phyloP scores from a whole-genome alignment of 2,329 filamentous ascomycete genomes.

The Trichoderma guizhouense region DNA sequence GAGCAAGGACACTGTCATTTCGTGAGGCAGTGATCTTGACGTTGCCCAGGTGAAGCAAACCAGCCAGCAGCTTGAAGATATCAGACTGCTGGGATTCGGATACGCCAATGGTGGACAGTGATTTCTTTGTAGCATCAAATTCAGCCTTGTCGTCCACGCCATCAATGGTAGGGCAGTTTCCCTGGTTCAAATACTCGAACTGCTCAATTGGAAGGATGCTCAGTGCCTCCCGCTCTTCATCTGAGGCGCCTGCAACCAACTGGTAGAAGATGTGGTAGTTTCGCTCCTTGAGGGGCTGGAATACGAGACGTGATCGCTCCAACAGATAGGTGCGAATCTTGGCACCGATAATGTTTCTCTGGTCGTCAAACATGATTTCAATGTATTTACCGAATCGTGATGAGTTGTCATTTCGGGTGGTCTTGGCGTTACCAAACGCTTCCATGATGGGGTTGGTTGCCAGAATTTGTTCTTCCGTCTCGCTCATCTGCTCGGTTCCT shows the following conservation, averaged over 20 bases:
- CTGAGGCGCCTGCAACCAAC: constrained; percentile 85
- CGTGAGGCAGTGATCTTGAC: constrained; percentile 91
- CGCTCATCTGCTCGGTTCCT: constrained; percentile 81
- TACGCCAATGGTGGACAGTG: constrained; percentile 85
- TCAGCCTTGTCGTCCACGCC: constrained; percentile 95
- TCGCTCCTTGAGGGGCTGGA: constrained; percentile 93
- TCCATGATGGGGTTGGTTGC: constrained; percentile 99
- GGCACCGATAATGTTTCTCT: constrained; percentile 94
- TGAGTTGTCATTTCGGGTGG: constrained; percentile 98
- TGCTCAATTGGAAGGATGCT: constrained; percentile 79
- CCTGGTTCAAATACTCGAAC: constrained; percentile 95
- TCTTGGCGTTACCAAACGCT: constrained; percentile 98
- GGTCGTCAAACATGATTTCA: constrained; percentile 97
- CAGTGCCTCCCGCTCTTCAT: constrained; percentile 76
- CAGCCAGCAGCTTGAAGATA: constrained; percentile 88
- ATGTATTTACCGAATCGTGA: constrained; percentile 99
- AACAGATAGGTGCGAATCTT: constrained; percentile 95
- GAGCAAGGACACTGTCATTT: constrained; percentile 78
- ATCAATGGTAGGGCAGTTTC: constrained; percentile 84
- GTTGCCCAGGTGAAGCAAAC: constrained; percentile 90
- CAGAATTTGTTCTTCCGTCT: constrained; percentile 97
- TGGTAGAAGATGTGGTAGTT: constrained; percentile 99
- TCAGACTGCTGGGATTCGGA: constrained; percentile 67
- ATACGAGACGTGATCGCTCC: constrained; percentile 92
- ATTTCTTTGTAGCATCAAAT: constrained; percentile 82